Base-by-base conservation (phyloP, 129 eudicot species). In the Lonicera japonica region DNA sequence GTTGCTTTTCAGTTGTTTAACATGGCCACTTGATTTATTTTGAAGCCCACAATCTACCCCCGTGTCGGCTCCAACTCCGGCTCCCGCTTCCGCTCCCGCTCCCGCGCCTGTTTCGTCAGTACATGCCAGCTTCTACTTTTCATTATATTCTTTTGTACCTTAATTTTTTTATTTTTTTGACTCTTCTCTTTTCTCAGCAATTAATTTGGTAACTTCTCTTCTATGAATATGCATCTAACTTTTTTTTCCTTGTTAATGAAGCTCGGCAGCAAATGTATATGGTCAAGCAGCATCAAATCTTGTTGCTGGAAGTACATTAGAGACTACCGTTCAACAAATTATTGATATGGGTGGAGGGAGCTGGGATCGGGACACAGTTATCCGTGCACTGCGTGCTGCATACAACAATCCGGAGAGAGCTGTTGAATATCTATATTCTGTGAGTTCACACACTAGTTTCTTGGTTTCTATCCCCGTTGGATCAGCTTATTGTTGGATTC, bases 311-410 rank as follows among this genome's bases (percentile, higher is more conserved):
- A 71, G 61, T 66, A 76, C 60, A 66, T 70, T 82, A 25, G 88
- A 85, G 64, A 21, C 46, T 25, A 78, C 83, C 0, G 54, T 85
- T 8, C 88, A 85, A 18, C 86, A 81, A 39, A 78, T 85, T 67
- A 80, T 85, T 60, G 88, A 82, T 52, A 81, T 81, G 85, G 94
- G 94, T 67, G 88, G 85, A 41, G 94, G 94, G 58, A 82, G 69
- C 39, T 86, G 94, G 94, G 88, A 79, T 10, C 70, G 88, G 62
- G 86, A 79, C 47, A 86, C 86, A 15, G 94, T 86, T 68, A 51
- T 70, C 14, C 94, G 88, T 24, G 94, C 94, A 21, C 73, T 86
- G 23, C 81, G 83, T 21, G 94, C 88, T 18, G 86, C 94, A 41
- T 86, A 5, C 55, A 82, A 86, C 66, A 75, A 86, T 59, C 94